These are phyloP conservation scores for Tricholoma hemisulphureum DNA, from an alignment of 768 basidiomycete species.

Conservation along the genomic window DNA sequence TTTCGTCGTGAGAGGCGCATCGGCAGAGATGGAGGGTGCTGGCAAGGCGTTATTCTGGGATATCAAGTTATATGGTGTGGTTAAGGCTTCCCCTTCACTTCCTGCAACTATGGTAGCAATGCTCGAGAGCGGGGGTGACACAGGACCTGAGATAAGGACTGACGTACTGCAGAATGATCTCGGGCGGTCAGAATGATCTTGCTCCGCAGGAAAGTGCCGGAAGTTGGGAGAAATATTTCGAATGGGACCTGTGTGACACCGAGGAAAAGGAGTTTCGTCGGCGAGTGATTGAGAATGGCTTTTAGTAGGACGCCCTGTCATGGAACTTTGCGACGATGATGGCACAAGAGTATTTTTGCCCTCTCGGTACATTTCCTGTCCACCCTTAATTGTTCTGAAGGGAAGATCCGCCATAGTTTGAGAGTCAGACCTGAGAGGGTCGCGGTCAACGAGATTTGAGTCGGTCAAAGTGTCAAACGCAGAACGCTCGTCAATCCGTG, in stretches of 20 bases:
- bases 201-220: conserved; percentile 33
- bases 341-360: too few species aligned
- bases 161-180: conserved; percentile 21
- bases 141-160: neutral
- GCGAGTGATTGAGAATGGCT: neutral
- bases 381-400: too few species aligned
- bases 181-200: conserved; percentile 10
- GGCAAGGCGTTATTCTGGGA: neutral
- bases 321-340: neutral
- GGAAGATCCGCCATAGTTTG: neutral
- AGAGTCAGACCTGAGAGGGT: neutral
- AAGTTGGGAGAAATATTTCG: conserved; percentile 23
- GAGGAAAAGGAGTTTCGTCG: neutral
- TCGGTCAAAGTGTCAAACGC: neutral
- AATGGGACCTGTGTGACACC: conserved; percentile 1
- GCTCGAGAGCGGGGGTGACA: conserved; percentile 1
- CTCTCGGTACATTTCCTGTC: too few species aligned
- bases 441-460: neutral
- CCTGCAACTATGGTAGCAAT: neutral
- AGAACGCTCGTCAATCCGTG: neutral
- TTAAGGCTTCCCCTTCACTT: neutral
- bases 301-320: conserved; percentile 1
- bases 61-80: neutral
- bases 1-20: conserved; percentile 12
- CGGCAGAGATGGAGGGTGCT: neutral